phyloP scores from a whole-genome alignment of 805 yeast genomes.

The Lipomyces oligophaga region DNA sequence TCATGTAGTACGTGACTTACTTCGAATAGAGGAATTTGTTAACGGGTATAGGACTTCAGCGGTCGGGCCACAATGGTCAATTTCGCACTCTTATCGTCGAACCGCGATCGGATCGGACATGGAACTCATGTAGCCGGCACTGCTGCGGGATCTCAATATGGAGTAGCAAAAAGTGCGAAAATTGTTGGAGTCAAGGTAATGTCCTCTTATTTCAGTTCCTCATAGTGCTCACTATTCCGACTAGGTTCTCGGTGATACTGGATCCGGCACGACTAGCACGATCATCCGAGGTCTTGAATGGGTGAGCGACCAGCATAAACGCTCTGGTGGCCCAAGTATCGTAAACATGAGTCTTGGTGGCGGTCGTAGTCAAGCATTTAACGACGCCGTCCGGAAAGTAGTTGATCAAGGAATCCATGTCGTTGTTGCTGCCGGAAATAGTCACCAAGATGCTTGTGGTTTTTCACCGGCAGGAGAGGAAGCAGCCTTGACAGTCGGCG shows the following conservation, averaged over 20 bases:
- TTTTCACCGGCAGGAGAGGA: slow-evolving; percentile 86
- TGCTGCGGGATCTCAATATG: slow-evolving; percentile 72
- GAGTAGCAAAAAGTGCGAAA: slow-evolving; percentile 78
- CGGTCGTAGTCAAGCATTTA: slow-evolving; percentile 56
- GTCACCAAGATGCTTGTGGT: slow-evolving; percentile 86
- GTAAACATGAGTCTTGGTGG: slow-evolving; percentile 64
- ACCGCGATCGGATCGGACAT: slow-evolving; percentile 78
- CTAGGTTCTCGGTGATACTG: slow-evolving; percentile 58
- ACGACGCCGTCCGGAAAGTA: slow-evolving; percentile 85
- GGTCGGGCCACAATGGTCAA: slow-evolving; percentile 52
- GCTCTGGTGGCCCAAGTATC: slow-evolving; percentile 31
- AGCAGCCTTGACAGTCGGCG: slow-evolving; percentile 62
- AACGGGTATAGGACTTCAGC: slow-evolving; percentile 1
- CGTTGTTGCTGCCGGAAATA: slow-evolving; percentile 96
- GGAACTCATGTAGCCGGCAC: slow-evolving; percentile 99
- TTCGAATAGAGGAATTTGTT: background rate
- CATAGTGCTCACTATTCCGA: background rate
- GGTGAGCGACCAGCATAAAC: slow-evolving; percentile 66
- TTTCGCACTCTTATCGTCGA: slow-evolving; percentile 32
- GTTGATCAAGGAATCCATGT: slow-evolving; percentile 83
- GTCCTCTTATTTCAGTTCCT: background rate
- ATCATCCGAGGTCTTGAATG: slow-evolving; percentile 81
- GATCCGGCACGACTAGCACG: slow-evolving; percentile 79
- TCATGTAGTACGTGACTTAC: slow-evolving; percentile 51
- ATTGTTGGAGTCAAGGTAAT: slow-evolving; percentile 72